Base-by-base conservation (phyloP, 192 early-diverging fungal species). In the Neocallimastix lanati region DNA sequence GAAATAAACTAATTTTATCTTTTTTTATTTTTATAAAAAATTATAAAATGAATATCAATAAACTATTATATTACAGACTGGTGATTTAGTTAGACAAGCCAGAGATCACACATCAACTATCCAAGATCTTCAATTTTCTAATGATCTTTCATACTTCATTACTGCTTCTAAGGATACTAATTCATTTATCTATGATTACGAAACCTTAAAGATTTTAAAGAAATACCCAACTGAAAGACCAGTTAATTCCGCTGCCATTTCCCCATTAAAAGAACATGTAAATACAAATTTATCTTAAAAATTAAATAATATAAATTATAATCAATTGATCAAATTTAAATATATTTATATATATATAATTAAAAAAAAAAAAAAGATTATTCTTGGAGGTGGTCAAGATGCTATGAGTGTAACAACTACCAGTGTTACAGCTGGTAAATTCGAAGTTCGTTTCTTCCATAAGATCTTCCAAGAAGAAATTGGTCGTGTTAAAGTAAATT, bases 391-490 rank as follows among this genome's bases (percentile, higher is more conserved):
- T 90, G 98, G 98, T 82, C 98, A 99, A 87, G 96, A 97, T 83
- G 96, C 98, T 67, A 98, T 96, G 94, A 86, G 90, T 82, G 98
- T 99, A 78, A 98, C 98, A 29, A 94, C 91, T 33, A 97, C 96
- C 28, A 89, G 91, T 38, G 90, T 90, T 79, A 90, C 93, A 83
- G 91, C 93, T 84, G 97, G 96, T 83, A 96, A 98, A 87, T 99
- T 99, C 86, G 98, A 99, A 86, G 92, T 90, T 82, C 87, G 94
- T 77, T 98, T 99, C 91, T 99, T 92, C 91, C 98, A 99, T 88
- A 92, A 93, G 82, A 90, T 96, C 80, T 92, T 98, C 79, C 93
- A 97, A 82, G 95, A 97, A 83, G 96, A 99, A 86, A 94, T 98
- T 77, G 96, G 96, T 78, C 92, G 96, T 82, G 93, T 96, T 50